Evolutionary conservation across 129 eudicot species (phyloP).

Genomic region (Flaveria bidentis): DNA sequence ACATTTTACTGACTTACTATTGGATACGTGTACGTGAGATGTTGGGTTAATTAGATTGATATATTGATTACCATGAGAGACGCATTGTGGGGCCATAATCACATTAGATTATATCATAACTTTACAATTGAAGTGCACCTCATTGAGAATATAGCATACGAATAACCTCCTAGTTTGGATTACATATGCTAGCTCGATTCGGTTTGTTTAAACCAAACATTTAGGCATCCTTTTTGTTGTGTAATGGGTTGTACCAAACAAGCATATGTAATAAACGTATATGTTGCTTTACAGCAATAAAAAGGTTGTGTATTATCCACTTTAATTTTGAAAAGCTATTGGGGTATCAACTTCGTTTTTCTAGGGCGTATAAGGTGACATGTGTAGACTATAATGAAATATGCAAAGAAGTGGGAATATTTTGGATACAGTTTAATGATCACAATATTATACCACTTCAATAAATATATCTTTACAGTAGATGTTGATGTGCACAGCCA

Average conservation of each 20-base stretch:
- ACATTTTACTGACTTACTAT: too few relatives aligned
- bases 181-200: too few relatives aligned
- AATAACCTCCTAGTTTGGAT: too few relatives aligned
- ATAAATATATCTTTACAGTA: background rate
- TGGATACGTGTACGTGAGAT: too few relatives aligned
- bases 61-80: too few relatives aligned
- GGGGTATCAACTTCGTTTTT: background rate
- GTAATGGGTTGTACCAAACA: background rate
- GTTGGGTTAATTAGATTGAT: too few relatives aligned
- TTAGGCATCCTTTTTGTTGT: background rate
- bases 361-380: slow-evolving; percentile 12
- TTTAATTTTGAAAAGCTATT: background rate
- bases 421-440: background rate
- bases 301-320: background rate
- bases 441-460: background rate
- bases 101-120: too few relatives aligned
- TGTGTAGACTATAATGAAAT: background rate
- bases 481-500: background rate
- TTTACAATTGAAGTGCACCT: too few relatives aligned
- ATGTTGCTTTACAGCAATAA: background rate
- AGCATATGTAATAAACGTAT: background rate
- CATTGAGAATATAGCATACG: too few relatives aligned
- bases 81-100: too few relatives aligned
- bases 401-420: background rate
- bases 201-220: too few relatives aligned